These are phyloP conservation scores for Lachnellula willkommii DNA, from an alignment of 2,329 filamentous ascomycete genomes.

Conservation along the genomic window DNA sequence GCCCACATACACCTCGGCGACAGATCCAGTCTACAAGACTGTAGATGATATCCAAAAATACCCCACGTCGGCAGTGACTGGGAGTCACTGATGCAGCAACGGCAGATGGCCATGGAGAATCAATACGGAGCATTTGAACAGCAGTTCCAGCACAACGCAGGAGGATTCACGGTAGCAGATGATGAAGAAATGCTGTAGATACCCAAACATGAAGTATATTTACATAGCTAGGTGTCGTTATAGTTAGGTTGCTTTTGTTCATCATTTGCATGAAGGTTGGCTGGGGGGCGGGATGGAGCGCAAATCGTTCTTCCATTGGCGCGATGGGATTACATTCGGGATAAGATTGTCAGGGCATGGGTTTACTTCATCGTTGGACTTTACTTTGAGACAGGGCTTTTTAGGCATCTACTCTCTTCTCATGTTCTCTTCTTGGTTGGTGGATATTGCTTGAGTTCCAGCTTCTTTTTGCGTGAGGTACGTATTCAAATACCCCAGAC, in stretches of 20 bases:
- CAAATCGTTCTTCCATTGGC: conserved; percentile 4
- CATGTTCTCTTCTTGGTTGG: conserved; percentile 15
- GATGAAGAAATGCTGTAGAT: conserved; percentile 34
- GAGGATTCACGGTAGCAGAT: conserved; percentile 18
- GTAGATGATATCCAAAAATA: conserved; percentile 23
- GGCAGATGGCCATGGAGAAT: conserved; percentile 30
- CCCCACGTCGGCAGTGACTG: conserved; percentile 23
- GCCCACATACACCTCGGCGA: conserved; percentile 48
- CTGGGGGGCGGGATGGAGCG: background rate
- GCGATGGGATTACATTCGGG: conserved; percentile 2
- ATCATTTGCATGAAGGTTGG: background rate
- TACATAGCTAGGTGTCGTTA: conserved; percentile 18
- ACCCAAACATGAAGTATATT: conserved; percentile 14
- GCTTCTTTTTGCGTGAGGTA: conserved; percentile 23
- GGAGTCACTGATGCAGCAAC: conserved; percentile 19
- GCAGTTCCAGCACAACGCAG: conserved; percentile 19
- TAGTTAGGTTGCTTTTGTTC: conserved; percentile 14
- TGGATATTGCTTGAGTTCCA: conserved; percentile 1
- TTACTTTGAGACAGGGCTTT: conserved; percentile 2
- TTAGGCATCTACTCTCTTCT: conserved; percentile 27
- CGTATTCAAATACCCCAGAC: conserved; percentile 16
- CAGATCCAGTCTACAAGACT: conserved; percentile 61
- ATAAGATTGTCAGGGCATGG: conserved; percentile 2
- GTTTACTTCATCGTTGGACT: conserved; percentile 6
- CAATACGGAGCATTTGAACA: conserved; percentile 27